Evolutionary conservation across 2,329 filamentous ascomycete species (phyloP).

Genomic region (Fusarium scirpi): DNA sequence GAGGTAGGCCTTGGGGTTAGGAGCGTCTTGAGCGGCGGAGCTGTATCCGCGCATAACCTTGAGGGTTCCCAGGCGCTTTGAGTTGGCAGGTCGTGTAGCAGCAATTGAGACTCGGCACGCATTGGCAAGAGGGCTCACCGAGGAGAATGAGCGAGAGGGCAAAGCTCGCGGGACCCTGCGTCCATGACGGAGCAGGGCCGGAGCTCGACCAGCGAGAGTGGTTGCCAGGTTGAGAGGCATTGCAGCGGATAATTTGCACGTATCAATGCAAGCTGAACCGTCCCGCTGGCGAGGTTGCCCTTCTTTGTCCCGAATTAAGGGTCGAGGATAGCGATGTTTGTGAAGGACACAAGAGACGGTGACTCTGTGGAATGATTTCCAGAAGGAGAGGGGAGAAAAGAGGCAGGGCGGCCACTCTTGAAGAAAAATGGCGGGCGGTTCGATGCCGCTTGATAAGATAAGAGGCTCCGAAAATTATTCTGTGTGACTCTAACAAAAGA

Average conservation of each 20-base stretch:
- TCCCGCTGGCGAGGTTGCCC: constrained; percentile 52
- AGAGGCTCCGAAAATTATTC: constrained; percentile 46
- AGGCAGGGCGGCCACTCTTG: constrained; percentile 24
- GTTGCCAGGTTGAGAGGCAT: constrained; percentile 57
- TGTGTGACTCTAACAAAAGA: constrained; percentile 38
- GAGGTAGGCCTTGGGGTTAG: constrained; percentile 87
- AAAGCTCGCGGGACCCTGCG: constrained; percentile 61
- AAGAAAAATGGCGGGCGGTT: constrained; percentile 43
- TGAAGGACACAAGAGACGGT: constrained; percentile 42
- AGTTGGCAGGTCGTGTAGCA: constrained; percentile 48
- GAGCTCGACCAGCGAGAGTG: constrained; percentile 67
- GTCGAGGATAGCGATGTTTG: constrained; percentile 39
- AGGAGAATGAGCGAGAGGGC: constrained; percentile 59
- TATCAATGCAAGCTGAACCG: constrained; percentile 54
- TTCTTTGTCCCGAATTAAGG: constrained; percentile 50
- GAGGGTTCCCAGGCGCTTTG: constrained; percentile 63
- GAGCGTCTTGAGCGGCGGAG: constrained; percentile 71
- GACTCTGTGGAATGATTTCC: constrained; percentile 44
- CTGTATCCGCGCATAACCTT: constrained; percentile 58
- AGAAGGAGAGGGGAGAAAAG: constrained; percentile 32
- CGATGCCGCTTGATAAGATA: constrained; percentile 46
- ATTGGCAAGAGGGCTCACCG: constrained; percentile 50
- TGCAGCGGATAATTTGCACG: constrained; percentile 47
- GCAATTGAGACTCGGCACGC: constrained; percentile 43
- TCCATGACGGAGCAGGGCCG: constrained; percentile 68